Base-by-base conservation (phyloP, 163 green algal genomes). In the Chloromonas sp. region DNA sequence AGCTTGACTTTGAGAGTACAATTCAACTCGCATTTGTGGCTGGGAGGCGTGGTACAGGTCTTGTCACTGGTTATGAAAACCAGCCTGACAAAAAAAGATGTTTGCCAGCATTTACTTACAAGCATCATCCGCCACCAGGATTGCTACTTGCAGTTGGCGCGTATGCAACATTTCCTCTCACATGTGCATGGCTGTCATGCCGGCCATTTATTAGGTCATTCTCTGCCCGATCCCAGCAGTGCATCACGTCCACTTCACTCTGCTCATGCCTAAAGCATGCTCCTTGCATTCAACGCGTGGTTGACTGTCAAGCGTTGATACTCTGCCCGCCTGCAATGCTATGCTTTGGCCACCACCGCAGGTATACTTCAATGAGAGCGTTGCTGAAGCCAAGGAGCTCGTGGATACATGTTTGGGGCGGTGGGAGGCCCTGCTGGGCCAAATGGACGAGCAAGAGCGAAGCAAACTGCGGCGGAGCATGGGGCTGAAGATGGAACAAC, bases 401-500 rank as follows among this genome's bases (percentile, higher is more conserved):
- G 86, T 89, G 70, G 86, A 91, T 15, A 82, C 85, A 15, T 87
- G 83, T 57, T 3, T 92, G 58, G 58, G 0, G 8, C 61, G 13
- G 58, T 84, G 81, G 81, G 81, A 84, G 81, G 87, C 60, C 60
- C 81, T 92, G 84, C 81, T 92, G 77, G 71, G 5, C 13, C 59
- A 60, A 58, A 76, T 94, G 81, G 77, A 60, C 1, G 88, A 89
- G 78, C 86, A 85, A 3, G 88, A 91, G 79, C 79, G 82, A 3
- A 77, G 0, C 59, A 86, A 83, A 3, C 84, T 94, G 71, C 82
- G 91, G 84, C 86, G 92, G 36, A 86, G 79, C 71, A 95, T 93
- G 91, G 92, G 92, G 1, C 82, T 95, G 70, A 95, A 94, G 84
- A 94, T 95, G 77, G 87, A 97, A 85, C 95, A 98, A 84, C 91